Evolutionary conservation across 345 rosid genomes (phyloP), one percentile per base, ranked within the genome.

Genomic region (Brassica juncea): DNA sequence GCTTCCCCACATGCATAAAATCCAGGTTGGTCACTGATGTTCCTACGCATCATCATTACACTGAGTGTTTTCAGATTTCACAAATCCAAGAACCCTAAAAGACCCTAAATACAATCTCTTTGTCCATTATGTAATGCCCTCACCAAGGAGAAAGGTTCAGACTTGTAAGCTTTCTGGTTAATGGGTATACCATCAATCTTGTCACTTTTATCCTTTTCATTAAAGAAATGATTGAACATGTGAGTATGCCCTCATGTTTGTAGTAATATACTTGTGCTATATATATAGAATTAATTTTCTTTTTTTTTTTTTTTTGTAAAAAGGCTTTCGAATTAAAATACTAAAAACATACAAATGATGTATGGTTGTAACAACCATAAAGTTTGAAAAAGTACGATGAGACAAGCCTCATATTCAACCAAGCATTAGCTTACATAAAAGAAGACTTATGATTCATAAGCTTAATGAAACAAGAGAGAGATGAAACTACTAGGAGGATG

Each of bases 11-110:
- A 78, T 65, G 72, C 63, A 19, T 19, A 16, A 19, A 71, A 57
- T 72, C 77, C 81, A 78, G 72, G 72, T 72, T 72, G 81, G 77
- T 78, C 72, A 77, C 76, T 71, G 8, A 69, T 77, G 65, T 62
- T 77, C 64, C 66, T 70, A 35, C 59, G 58, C 12, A 27, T 72
- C 82, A 78, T 78, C 77, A 78, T 72, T 72, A 15, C 82, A 31
- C 73, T 72, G 66, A 66, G 77, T 78, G 77, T 73, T 72, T 35
- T 72, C 0, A 66, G 73, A 72, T 72, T 71, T 78, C 68, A 30
- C 55, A 72, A 72, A 78, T 78, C 81, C 76, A 71, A 52, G 76
- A 77, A 71, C 81, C 76, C 71, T 77, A 39, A 12, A 4, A 14
- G 19, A 44, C 12, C 76, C 71, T 71, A 64, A 64, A 64, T 37